These are phyloP conservation scores for Rhodotorula sp. DNA, from an alignment of 1,284 basidiomycete genomes.

Conservation along the genomic window DNA sequence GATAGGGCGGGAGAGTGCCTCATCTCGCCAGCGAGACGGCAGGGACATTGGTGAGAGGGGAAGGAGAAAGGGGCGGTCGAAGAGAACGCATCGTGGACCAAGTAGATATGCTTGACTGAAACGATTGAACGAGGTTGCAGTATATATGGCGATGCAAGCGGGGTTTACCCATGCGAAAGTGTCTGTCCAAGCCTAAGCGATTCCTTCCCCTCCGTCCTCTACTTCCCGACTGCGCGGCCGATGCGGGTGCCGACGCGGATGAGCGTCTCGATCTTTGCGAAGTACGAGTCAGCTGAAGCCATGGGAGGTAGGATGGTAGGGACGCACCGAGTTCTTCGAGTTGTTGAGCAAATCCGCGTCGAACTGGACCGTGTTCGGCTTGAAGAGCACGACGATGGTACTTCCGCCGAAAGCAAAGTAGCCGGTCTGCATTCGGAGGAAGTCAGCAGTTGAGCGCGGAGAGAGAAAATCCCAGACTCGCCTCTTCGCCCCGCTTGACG, in stretches of 20 bases:
- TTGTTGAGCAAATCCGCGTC: conserved; percentile 81
- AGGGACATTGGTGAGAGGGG: background rate
- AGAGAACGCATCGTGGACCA: too few relatives aligned
- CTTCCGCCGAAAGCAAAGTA: conserved; percentile 92
- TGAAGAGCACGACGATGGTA: conserved; percentile 82
- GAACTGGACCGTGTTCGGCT: conserved; percentile 76
- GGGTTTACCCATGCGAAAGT: too few relatives aligned
- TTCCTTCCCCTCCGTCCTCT: conserved; percentile 32
- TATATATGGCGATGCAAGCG: too few relatives aligned
- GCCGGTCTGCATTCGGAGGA: conserved; percentile 47
- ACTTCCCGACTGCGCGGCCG: conserved; percentile 26
- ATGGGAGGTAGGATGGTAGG: background rate
- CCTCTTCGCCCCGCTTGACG: conserved; percentile 79
- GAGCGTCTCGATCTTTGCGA: conserved; percentile 67
- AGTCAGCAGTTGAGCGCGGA: too few relatives aligned
- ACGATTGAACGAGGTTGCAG: too few relatives aligned
- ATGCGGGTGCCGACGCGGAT: conserved; percentile 84
- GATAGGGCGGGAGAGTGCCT: too few relatives aligned
- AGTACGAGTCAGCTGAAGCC: too few relatives aligned
- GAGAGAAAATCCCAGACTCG: conserved; percentile 47
- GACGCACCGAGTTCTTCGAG: conserved; percentile 47
- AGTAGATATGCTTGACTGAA: too few relatives aligned
- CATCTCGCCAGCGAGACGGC: background rate
- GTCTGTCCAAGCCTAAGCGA: background rate
- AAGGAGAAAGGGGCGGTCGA: too few relatives aligned